Conservation (phyloP, 805 yeast genomes). For the Yarrowia porcina region DNA sequence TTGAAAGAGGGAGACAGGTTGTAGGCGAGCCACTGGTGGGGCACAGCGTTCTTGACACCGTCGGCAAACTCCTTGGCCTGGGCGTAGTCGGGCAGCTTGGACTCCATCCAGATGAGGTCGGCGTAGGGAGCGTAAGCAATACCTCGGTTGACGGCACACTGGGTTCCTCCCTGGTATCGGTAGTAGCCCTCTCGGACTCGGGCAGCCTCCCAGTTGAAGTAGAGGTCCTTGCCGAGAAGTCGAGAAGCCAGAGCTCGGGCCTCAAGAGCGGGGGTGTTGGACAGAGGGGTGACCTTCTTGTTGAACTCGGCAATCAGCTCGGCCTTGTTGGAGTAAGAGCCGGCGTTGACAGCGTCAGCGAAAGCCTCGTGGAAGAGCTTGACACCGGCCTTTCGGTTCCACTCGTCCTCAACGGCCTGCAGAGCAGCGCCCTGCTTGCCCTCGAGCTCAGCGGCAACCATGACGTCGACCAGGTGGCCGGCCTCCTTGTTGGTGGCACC, state of each 20-base stretch:
- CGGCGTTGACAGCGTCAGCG: conserved; percentile 68
- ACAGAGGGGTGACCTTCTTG: conserved; percentile 66
- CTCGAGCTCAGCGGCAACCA: conserved; percentile 73
- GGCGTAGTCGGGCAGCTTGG: conserved; percentile 85
- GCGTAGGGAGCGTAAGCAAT: conserved; percentile 93
- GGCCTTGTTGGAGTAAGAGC: conserved; percentile 52
- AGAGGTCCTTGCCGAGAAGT: conserved; percentile 74
- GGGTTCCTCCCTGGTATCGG: conserved; percentile 93
- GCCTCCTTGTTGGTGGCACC: conserved; percentile 87
- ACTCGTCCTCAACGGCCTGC: conserved; percentile 70
- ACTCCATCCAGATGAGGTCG: conserved; percentile 97
- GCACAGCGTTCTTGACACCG: conserved; percentile 77
- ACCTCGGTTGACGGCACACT: conserved; percentile 96
- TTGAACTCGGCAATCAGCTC: conserved; percentile 63
- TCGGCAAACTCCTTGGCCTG: conserved; percentile 95
- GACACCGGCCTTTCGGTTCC: conserved; percentile 79
- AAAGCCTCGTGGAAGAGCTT: conserved; percentile 91
- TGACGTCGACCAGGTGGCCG: conserved; percentile 67
- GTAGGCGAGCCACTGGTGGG: conserved; percentile 94
- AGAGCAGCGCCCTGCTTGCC: conserved; percentile 73
- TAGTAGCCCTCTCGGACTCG: conserved; percentile 96
- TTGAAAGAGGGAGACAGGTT: conserved; percentile 96
- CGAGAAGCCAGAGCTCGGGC: conserved; percentile 73
- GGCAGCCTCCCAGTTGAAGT: conserved; percentile 92
- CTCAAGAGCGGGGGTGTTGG: conserved; percentile 71